Base-by-base conservation (phyloP, 345 rosid genomes). In the Pistacia vera region DNA sequence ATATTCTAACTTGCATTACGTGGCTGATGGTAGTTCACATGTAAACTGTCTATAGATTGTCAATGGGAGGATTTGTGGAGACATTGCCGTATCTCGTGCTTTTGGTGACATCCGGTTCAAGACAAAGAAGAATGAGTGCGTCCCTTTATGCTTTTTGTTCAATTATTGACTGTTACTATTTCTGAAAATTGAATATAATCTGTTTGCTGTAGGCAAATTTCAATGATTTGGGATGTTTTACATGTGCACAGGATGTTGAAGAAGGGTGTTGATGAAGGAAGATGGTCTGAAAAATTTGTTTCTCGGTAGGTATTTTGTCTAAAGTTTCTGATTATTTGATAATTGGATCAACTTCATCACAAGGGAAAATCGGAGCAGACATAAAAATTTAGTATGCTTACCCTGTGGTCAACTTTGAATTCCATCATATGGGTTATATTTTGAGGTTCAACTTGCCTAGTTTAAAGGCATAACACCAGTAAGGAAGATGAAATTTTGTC, bases 21-120 rank as follows among this genome's bases (percentile, higher is more conserved):
- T 20, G 16, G 55, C 62, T 75, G 57, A 63, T 71, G 55, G 33
- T 76, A 62, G 70, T 62, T 81, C 65, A 63, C 62, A 30, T 22
- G 46, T 68, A 38, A 25, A 54, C 75, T 56, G 51, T 68, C 66
- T 74, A 36, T 74, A 95, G 99, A 83, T 95, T 76, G 82, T 76
- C 78, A 95, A 95, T 77, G 97, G 99, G 74, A 90, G 99, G 86
- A 93, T 95, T 49, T 95, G 99, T 44, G 97, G 97, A 25, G 98
- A 95, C 81, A 93, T 95, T 79, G 91, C 99, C 22, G 93, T 95
- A 54, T 91, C 98, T 12, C 98, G 99, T 78, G 94, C 99, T 77
- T 93, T 95, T 77, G 99, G 99, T 28, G 99, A 95, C 83, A 81
- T 84, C 71, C 93, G 91, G 70, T 93, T 89, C 87, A 93, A 95